Evolutionary conservation across 345 rosid species (phyloP).

Genomic region (Dipteronia dyeriana): DNA sequence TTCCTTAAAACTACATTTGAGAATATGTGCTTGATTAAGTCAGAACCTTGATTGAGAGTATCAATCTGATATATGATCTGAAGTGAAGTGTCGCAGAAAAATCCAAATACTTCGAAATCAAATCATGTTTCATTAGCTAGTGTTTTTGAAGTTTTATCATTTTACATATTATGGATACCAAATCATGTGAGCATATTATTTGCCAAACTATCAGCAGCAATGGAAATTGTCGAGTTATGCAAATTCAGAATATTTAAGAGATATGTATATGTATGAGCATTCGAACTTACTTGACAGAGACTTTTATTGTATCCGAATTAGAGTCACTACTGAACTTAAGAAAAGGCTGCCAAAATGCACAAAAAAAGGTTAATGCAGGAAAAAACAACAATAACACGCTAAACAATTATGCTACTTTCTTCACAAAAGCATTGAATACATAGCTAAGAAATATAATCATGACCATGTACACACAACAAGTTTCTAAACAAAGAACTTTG

Average conservation of each 20-base stretch:
- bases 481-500: no score
- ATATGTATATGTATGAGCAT: neutral
- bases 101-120: constrained; percentile 1
- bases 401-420: neutral
- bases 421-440: no score
- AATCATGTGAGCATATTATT: neutral
- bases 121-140: neutral
- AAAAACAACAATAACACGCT: neutral
- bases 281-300: constrained; percentile 62
- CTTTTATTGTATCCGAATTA: constrained; percentile 43
- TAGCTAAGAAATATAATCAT: no score
- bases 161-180: neutral
- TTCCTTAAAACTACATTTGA: constrained; percentile 48
- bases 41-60: neutral
- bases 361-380: neutral
- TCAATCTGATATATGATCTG: neutral
- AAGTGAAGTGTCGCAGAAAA: neutral
- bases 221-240: neutral
- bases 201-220: neutral
- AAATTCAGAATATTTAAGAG: no score
- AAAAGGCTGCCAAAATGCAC: constrained; percentile 52
- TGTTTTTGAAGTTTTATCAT: neutral
- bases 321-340: constrained; percentile 48
- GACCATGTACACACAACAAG: no score
- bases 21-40: constrained; percentile 9